Conservation (phyloP, 768 basidiomycete genomes). For the Lactarius evosmus region DNA sequence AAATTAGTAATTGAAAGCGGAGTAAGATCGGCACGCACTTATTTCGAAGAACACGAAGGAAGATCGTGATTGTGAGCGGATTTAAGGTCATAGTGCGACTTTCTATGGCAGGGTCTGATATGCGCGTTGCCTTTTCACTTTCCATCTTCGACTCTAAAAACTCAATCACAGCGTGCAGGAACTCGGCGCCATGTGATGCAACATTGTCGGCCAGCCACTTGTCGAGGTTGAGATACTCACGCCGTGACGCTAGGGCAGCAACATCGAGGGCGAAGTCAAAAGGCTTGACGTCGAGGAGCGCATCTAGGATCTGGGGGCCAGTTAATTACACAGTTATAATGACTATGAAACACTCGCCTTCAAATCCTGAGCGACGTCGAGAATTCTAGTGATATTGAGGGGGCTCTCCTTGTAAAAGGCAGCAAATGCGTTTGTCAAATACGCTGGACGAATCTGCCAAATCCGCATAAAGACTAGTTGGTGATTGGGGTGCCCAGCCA, state of each 20-base stretch:
- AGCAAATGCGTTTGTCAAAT: slow-evolving; percentile 83
- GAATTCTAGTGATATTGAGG: slow-evolving; percentile 88
- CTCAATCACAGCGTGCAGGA: slow-evolving; percentile 80
- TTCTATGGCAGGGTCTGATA: slow-evolving; percentile 76
- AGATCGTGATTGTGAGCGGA: slow-evolving; percentile 86
- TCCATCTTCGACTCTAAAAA: slow-evolving; percentile 94
- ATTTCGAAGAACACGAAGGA: slow-evolving; percentile 83
- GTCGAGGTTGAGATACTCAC: slow-evolving; percentile 93
- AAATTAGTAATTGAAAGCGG: slow-evolving; percentile 11
- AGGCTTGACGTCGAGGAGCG: slow-evolving; percentile 85
- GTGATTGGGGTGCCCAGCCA: slow-evolving; percentile 90
- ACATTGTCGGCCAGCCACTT: slow-evolving; percentile 95
- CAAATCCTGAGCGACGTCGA: slow-evolving; percentile 93
- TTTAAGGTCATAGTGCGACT: slow-evolving; percentile 83
- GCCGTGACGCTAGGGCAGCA: slow-evolving; percentile 86
- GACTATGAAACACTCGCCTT: slow-evolving; percentile 52
- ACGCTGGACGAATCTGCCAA: slow-evolving; percentile 85
- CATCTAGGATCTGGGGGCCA: slow-evolving; percentile 73
- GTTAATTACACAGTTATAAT: slow-evolving; percentile 3
- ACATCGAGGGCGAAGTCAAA: slow-evolving; percentile 91
- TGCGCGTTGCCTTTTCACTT: slow-evolving; percentile 71
- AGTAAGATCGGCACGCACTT: slow-evolving; percentile 48
- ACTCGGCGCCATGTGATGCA: slow-evolving; percentile 74
- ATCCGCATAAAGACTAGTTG: slow-evolving; percentile 96
- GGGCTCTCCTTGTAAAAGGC: slow-evolving; percentile 92